A percentile compares a stretch with the other conserved stretches of the same genome.
phyloP scores from a whole-genome alignment of 768 basidiomycete species.

The Suillus bovinus region DNA sequence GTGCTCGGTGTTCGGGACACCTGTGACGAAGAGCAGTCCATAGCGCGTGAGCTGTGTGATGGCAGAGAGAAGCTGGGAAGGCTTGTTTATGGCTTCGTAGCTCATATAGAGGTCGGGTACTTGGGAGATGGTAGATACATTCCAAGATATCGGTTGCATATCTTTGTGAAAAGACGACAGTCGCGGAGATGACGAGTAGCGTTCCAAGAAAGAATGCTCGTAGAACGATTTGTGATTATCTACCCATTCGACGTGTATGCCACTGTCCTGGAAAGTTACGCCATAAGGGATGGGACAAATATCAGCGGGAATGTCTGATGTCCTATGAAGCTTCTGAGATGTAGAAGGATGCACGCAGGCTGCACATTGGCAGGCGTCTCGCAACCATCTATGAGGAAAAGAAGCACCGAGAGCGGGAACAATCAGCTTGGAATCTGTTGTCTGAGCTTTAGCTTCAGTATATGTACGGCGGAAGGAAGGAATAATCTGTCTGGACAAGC shows the following conservation, averaged over 20 bases:
- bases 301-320: slow-evolving; percentile 61
- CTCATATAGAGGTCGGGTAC: slow-evolving; percentile 50
- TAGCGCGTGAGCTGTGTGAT: slow-evolving; percentile 70
- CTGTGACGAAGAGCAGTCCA: slow-evolving; percentile 73
- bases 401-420: slow-evolving; percentile 36
- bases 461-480: neutral
- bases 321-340: slow-evolving; percentile 71
- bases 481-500: neutral
- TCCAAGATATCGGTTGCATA: slow-evolving; percentile 45
- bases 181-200: slow-evolving; percentile 41
- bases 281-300: slow-evolving; percentile 46
- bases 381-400: slow-evolving; percentile 76
- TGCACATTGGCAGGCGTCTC: slow-evolving; percentile 80
- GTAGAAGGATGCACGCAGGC: slow-evolving; percentile 77
- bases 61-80: slow-evolving; percentile 50
- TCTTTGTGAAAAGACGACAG: slow-evolving; percentile 49
- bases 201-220: slow-evolving; percentile 45
- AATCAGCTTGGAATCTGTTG: slow-evolving; percentile 10
- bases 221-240: slow-evolving; percentile 65
- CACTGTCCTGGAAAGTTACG: slow-evolving; percentile 42
- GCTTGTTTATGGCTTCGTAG: slow-evolving; percentile 51
- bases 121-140: slow-evolving; percentile 36
- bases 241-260: slow-evolving; percentile 54
- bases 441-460: neutral
- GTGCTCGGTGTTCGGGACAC: slow-evolving; percentile 66